A percentile compares a stretch with the other conserved stretches of the same genome.
phyloP scores from a whole-genome alignment of 148 eudicot species.

The Chenopodium suecicum region DNA sequence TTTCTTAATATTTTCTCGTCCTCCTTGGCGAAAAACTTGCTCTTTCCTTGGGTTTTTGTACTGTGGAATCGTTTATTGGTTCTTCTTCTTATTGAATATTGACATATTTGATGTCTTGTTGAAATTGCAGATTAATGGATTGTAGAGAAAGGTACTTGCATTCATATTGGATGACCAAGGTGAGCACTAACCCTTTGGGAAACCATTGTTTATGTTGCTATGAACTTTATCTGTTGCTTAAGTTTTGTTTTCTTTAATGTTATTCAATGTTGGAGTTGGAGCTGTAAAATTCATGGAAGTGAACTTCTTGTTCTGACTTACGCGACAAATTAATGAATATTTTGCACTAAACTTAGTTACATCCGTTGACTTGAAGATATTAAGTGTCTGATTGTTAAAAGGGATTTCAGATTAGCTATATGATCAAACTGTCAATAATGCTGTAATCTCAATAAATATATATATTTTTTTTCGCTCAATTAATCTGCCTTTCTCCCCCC shows the following conservation, averaged over 20 bases:
- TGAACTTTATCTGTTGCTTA: background rate
- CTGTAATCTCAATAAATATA: too few relatives aligned
- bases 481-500: too few relatives aligned
- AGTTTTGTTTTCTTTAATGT: background rate
- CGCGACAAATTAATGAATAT: background rate
- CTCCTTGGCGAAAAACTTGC: background rate
- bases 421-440: too few relatives aligned
- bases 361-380: background rate
- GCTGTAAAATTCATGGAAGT: background rate
- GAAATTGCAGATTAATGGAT: constrained; percentile 45
- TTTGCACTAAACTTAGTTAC: background rate
- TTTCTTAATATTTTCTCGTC: background rate
- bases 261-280: too few relatives aligned
- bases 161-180: constrained; percentile 29
- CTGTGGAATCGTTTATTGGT: background rate
- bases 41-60: background rate
- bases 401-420: background rate
- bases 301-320: background rate
- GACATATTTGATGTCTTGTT: constrained; percentile 11
- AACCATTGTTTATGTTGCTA: background rate
- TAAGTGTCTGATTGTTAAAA: background rate
- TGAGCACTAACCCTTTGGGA: constrained; percentile 22
- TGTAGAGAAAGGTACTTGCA: constrained; percentile 34
- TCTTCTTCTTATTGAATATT: background rate
- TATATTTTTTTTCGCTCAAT: too few relatives aligned